Conservation (phyloP, 2,329 filamentous ascomycete genomes). For the Botryotinia narcissicola region DNA sequence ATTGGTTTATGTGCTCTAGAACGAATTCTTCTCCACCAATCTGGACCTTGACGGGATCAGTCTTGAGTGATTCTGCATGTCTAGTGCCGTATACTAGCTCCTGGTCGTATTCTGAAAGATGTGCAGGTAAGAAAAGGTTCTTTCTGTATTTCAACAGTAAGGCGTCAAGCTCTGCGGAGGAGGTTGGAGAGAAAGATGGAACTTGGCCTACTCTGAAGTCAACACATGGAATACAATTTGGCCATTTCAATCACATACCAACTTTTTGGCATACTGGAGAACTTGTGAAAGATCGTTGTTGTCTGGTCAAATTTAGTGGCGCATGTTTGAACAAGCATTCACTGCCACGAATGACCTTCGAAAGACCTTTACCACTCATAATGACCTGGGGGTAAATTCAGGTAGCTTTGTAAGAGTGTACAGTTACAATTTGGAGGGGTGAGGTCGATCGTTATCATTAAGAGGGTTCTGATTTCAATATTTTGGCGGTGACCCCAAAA, state of each 20-base stretch:
- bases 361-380: conserved; percentile 28
- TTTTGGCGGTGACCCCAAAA: conserved; percentile 18
- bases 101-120: conserved; percentile 54
- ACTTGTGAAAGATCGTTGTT: conserved; percentile 34
- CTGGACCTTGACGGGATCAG: conserved; percentile 57
- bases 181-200: conserved; percentile 48
- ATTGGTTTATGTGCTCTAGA: conserved; percentile 33
- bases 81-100: conserved; percentile 51
- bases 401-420: background rate
- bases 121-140: conserved; percentile 60
- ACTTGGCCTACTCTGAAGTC: conserved; percentile 28
- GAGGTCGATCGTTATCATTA: background rate
- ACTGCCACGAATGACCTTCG: conserved; percentile 25
- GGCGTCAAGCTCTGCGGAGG: conserved; percentile 52
- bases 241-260: conserved; percentile 26
- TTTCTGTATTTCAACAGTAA: conserved; percentile 53
- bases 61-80: conserved; percentile 48
- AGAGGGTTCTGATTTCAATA: background rate
- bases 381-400: background rate
- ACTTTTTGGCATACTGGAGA: conserved; percentile 30
- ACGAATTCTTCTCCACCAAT: conserved; percentile 50
- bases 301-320: conserved; percentile 13
- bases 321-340: conserved; percentile 26
- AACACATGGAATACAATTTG: background rate
- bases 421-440: background rate